Base-by-base conservation (phyloP, 306 rosid genomes). In the Cicer arietinum region DNA sequence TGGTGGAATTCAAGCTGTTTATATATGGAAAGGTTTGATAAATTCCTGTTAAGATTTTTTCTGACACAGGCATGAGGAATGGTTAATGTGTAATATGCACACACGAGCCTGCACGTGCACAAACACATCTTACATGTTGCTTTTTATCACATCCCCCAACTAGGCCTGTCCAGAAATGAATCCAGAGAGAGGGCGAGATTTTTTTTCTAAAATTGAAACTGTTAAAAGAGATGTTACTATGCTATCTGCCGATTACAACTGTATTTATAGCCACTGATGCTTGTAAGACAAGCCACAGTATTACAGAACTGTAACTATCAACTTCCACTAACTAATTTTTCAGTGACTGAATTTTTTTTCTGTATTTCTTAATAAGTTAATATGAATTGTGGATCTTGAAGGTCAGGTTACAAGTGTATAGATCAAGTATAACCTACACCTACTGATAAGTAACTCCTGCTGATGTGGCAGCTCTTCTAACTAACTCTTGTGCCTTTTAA, bases 11-110 rank as follows among this genome's bases (percentile, higher is more conserved):
- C 42, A 94, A 85, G 84, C 67, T 94, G 67, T 87, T 85, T 69
- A 58, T 94, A 76, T 94, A 94, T 77, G 99, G 99, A 82, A 94
- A 89, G 97, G 98, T 94, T 65, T 71, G 83, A 53, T 73, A 16
- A 72, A 37, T 45, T 81, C 16, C 57, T 72, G 48, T 43, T 30
- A 61, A 46, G 51, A 65, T 50, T 84, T 69, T 48, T 1, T 17
- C 8, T 80, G 67, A 67, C 41, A 57, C 4, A 46, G 17, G 40
- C 40, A 30, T 17, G 50, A 39, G 75, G 42, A 73, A 39, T 47
- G 59, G 22, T 20, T 40, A 58, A 10, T 45, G 37, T 70, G 10
- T 80, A 40, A 51, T 80, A 22, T 44, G 58, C 5, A 5, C 46
- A 70, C 50, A 18, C 4, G 9, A 60, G 45, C 18, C 37, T 30